Percentiles rank a stretch among this genome's conserved stretches.
phyloP scores from a whole-genome alignment of 2,329 filamentous ascomycete species.

The Ilyonectria robusta region DNA sequence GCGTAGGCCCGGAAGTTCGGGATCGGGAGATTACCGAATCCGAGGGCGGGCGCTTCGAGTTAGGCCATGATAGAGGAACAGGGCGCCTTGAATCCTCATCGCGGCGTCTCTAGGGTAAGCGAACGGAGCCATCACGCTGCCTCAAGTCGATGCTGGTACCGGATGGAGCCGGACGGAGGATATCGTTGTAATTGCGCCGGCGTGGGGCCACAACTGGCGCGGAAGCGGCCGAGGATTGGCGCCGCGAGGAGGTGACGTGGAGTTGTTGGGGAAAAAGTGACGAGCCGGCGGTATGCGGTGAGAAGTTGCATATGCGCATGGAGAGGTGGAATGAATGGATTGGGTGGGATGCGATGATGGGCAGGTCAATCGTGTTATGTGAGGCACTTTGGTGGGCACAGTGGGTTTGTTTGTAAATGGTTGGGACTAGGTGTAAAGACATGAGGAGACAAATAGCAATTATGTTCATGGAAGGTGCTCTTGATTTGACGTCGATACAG shows the following conservation, averaged over 20 bases:
- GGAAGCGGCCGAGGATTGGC: constrained; percentile 15
- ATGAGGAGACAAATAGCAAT: too few relatives aligned
- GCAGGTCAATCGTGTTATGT: constrained; percentile 4
- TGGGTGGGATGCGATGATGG: constrained; percentile 18
- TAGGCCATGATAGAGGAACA: background rate
- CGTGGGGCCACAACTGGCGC: constrained; percentile 15
- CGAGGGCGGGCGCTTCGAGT: background rate
- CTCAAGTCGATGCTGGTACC: background rate
- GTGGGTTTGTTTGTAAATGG: background rate
- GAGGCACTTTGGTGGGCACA: background rate
- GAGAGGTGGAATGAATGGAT: constrained; percentile 11
- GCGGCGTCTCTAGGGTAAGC: background rate
- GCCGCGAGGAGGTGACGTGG: constrained; percentile 25
- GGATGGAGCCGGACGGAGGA: constrained; percentile 15
- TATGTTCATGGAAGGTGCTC: background rate
- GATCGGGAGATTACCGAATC: constrained; percentile 1
- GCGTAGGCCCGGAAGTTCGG: background rate
- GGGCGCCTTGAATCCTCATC: background rate
- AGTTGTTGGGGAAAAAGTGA: constrained; percentile 37
- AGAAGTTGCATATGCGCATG: constrained; percentile 37
- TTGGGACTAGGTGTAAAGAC: background rate
- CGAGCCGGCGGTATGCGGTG: constrained; percentile 39
- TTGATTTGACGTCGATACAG: background rate
- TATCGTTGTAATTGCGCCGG: background rate
- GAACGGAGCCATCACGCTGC: background rate